Conservation (phyloP, 495 filamentous ascomycete genomes). For the Neurospora sp. region DNA sequence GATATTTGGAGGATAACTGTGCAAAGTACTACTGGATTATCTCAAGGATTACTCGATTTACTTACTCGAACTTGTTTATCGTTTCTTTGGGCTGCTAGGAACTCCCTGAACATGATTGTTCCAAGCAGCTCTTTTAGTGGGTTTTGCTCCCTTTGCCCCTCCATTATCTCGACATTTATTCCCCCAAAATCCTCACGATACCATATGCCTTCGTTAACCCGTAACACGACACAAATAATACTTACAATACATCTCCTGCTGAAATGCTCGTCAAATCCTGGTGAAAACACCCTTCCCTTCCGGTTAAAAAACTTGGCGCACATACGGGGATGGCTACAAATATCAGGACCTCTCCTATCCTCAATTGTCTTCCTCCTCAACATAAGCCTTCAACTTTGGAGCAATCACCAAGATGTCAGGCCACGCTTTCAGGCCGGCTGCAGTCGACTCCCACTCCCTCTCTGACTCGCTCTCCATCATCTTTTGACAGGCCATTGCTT, state of each 20-base stretch:
- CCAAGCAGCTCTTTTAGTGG: neutral
- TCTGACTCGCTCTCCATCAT: neutral
- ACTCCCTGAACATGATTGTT: neutral
- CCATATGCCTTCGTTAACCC: neutral
- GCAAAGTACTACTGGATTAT: neutral
- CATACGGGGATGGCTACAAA: neutral
- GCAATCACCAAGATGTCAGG: neutral
- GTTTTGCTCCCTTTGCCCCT: neutral
- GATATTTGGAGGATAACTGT: neutral
- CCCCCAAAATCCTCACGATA: neutral
- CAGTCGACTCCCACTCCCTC: neutral
- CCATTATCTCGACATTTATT: neutral
- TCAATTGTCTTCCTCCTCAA: neutral
- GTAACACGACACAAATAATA: neutral
- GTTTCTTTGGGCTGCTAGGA: neutral
- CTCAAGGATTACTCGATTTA: neutral
- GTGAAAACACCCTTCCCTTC: neutral
- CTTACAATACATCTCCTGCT: neutral
- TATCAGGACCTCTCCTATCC: neutral
- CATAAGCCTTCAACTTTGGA: neutral
- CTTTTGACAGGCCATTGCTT: neutral
- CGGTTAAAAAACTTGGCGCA: neutral
- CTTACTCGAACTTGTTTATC: neutral
- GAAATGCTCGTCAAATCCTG: neutral
- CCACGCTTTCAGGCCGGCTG: neutral